Evolutionary conservation across 192 early-diverging fungal genomes (phyloP).

Genomic region (Umbelopsis sp.): DNA sequence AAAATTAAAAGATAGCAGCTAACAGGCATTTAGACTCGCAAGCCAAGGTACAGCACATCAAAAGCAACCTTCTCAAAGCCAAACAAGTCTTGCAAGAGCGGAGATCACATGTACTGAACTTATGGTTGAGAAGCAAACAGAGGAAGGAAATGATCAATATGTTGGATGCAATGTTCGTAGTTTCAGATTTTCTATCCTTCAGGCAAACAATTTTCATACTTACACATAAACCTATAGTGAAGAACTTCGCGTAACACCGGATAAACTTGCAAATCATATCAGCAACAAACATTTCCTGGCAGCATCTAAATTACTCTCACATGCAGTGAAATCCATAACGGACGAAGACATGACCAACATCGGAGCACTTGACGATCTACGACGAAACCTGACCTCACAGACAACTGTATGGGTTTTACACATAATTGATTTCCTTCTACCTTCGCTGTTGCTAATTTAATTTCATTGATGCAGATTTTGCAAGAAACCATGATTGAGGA

Average conservation of each 20-base stretch:
- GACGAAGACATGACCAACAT: constrained; percentile 68
- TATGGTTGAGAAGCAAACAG: constrained; percentile 76
- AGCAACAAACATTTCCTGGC: constrained; percentile 72
- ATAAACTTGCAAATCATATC: constrained; percentile 59
- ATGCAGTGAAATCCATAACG: constrained; percentile 62
- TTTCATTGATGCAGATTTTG: constrained; percentile 43
- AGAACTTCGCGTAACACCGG: constrained; percentile 66
- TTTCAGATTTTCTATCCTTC: not conserved
- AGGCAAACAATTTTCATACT: not conserved
- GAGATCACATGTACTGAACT: constrained; percentile 65
- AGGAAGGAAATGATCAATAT: constrained; percentile 78
- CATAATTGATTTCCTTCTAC: not conserved
- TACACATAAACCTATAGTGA: constrained; percentile 45
- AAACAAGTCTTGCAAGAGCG: constrained; percentile 65
- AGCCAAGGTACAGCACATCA: constrained; percentile 63
- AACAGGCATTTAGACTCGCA: constrained; percentile 51
- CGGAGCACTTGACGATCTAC: constrained; percentile 69
- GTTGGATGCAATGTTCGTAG: constrained; percentile 65
- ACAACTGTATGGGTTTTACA: constrained; percentile 42
- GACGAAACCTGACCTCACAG: constrained; percentile 62
- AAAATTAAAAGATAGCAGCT: not conserved
- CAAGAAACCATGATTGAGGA: constrained; percentile 73
- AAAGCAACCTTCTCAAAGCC: constrained; percentile 63
- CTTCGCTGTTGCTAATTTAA: not conserved
- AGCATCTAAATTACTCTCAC: constrained; percentile 66